These are phyloP conservation scores for Erysimum cheiri DNA, from an alignment of 441 rosid genomes.

Conservation along the genomic window DNA sequence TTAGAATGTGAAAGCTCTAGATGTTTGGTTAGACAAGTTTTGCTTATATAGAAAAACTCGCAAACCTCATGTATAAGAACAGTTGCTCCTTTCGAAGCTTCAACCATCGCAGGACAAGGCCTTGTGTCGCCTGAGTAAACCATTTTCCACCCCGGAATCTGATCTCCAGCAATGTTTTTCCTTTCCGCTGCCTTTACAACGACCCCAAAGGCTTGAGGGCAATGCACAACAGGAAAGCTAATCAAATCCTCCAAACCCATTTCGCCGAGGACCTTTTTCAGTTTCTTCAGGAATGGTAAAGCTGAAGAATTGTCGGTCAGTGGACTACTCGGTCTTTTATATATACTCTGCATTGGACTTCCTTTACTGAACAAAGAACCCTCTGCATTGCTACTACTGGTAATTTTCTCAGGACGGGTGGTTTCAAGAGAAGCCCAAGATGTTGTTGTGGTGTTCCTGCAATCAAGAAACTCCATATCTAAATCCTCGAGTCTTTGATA, in stretches of 20 bases:
- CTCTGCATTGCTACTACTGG: conserved; percentile 22
- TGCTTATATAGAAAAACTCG: conserved; percentile 20
- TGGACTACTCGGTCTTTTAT: conserved; percentile 61
- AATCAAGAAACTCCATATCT: conserved; percentile 89
- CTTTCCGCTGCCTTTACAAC: conserved; percentile 76
- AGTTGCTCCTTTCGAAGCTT: conserved; percentile 85
- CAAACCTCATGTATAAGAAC: conserved; percentile 90
- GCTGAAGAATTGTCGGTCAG: conserved; percentile 49
- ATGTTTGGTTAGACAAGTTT: background rate
- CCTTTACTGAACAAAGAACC: conserved; percentile 65
- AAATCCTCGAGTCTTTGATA: conserved; percentile 91
- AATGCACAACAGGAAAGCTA: conserved; percentile 97
- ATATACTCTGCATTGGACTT: conserved; percentile 73
- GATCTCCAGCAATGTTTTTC: conserved; percentile 61
- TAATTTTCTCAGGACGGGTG: conserved; percentile 40
- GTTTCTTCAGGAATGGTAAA: conserved; percentile 58
- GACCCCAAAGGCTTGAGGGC: conserved; percentile 91
- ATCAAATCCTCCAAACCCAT: conserved; percentile 71
- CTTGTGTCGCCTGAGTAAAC: conserved; percentile 98
- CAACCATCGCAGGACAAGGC: conserved; percentile 81
- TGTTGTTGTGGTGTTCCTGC: conserved; percentile 69
- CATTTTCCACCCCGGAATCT: conserved; percentile 92
- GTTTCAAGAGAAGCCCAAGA: conserved; percentile 65
- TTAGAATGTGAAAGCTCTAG: background rate
- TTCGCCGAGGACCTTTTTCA: conserved; percentile 66